Conservation (phyloP, 163 green algal genomes). For the Scenedesmus sp. region DNA sequence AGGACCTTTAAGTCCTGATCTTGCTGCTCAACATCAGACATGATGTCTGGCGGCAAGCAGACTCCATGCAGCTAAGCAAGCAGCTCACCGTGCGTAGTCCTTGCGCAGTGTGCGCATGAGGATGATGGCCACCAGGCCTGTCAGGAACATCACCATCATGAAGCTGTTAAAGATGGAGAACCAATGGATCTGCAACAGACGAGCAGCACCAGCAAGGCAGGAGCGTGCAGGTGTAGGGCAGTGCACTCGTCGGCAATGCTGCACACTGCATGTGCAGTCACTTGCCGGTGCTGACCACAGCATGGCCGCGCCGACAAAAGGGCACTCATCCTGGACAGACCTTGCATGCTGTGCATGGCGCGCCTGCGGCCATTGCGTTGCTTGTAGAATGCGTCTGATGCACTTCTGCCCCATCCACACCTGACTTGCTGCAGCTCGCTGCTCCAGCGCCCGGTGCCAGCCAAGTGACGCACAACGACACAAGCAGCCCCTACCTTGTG, state of each 20-base stretch:
- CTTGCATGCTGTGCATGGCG: too few relatives aligned
- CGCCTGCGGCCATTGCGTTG: too few relatives aligned
- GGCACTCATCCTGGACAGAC: too few relatives aligned
- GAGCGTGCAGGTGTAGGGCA: too few relatives aligned
- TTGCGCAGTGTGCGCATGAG: constrained; percentile 95
- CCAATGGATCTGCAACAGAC: constrained; percentile 94
- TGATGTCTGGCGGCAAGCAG: background rate
- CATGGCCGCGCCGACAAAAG: too few relatives aligned
- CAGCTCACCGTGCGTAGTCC: constrained; percentile 89
- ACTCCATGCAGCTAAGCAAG: background rate
- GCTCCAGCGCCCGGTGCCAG: too few relatives aligned
- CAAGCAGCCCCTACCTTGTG: constrained; percentile 86
- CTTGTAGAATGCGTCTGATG: too few relatives aligned
- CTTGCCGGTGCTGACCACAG: background rate
- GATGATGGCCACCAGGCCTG: constrained; percentile 97
- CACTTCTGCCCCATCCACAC: too few relatives aligned
- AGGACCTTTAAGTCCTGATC: background rate
- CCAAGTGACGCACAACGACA: too few relatives aligned
- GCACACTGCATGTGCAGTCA: too few relatives aligned
- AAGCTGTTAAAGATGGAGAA: constrained; percentile 99
- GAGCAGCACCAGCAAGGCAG: background rate
- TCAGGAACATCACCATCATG: constrained; percentile 99
- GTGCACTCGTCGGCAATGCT: too few relatives aligned
- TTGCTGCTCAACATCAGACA: background rate
- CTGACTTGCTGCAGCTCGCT: too few relatives aligned